Conservation (phyloP, 2,329 filamentous ascomycete species). For the Trichoderma koningii region DNA sequence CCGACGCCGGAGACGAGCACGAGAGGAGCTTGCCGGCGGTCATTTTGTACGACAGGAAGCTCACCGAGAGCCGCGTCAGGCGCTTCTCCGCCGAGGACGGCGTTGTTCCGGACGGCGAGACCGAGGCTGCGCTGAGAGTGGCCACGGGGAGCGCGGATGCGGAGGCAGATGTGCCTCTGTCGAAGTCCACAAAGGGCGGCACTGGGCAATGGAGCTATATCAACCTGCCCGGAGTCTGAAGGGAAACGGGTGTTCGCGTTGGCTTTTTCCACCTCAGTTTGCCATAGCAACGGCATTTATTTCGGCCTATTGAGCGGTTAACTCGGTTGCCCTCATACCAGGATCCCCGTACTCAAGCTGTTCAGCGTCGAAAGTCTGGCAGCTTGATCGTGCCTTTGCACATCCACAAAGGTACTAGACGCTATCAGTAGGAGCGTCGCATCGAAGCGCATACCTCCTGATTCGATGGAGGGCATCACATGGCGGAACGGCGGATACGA, state of each 20-base stretch:
- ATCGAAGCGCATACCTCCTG: not conserved
- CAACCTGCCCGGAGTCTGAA: constrained; percentile 42
- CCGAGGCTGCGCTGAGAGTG: constrained; percentile 22
- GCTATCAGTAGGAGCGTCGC: not conserved
- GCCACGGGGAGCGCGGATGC: constrained; percentile 25
- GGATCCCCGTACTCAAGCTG: not conserved
- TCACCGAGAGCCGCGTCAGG: constrained; percentile 37
- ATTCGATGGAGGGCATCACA: not conserved
- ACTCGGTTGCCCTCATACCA: not conserved
- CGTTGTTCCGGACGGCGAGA: not conserved
- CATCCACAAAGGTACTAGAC: not conserved
- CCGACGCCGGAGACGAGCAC: not conserved
- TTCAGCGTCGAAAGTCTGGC: not conserved
- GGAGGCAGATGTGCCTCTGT: constrained; percentile 7
- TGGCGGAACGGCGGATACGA: not conserved
- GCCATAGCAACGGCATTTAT: not conserved
- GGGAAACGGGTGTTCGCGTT: not conserved
- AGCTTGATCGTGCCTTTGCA: not conserved
- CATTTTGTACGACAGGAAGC: constrained; percentile 45
- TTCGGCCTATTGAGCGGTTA: not conserved
- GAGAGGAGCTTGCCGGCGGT: constrained; percentile 34
- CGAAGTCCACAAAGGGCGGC: constrained; percentile 31
- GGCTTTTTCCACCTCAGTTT: not conserved
- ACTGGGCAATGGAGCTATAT: constrained; percentile 42
- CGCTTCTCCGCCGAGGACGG: constrained; percentile 34